These are phyloP conservation scores for Skeletonema costatum DNA, from an alignment of 108 stramenopile species.

Conservation along the genomic window DNA sequence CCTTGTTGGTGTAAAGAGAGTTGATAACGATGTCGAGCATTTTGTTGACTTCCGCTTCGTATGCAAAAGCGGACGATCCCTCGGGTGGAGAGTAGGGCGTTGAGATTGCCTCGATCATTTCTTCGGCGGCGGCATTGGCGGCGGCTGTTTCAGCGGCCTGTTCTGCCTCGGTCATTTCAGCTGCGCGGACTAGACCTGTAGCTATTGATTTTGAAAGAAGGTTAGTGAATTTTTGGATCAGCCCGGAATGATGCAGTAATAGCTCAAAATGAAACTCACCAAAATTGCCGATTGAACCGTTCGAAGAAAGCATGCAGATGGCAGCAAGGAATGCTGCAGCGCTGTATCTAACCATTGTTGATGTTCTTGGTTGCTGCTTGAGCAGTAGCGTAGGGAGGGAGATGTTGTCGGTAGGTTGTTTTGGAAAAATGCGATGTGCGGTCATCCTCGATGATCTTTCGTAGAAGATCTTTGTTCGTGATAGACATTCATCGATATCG, in stretches of 20 bases:
- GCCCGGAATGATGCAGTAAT: not conserved
- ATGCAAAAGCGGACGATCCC: constrained; percentile 61
- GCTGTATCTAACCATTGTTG: constrained; percentile 1
- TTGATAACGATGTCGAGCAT: constrained; percentile 99
- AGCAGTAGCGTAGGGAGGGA: not conserved
- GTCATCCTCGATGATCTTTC: no score
- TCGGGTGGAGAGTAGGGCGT: constrained; percentile 41
- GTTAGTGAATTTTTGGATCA: not conserved
- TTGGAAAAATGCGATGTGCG: not conserved
- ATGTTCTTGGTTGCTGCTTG: not conserved
- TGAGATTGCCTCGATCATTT: constrained; percentile 12
- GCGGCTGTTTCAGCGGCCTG: constrained; percentile 42
- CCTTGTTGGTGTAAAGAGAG: constrained; percentile 99
- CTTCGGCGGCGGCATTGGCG: constrained; percentile 33
- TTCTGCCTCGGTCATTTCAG: constrained; percentile 41
- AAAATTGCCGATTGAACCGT: not conserved
- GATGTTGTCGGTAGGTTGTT: not conserved
- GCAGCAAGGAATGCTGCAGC: not conserved
- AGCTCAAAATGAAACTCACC: not conserved
- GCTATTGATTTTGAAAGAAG: not conserved
- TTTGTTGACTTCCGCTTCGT: constrained; percentile 98
- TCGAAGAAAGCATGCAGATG: not conserved
- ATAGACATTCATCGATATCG: no score
- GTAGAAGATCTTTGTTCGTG: no score
- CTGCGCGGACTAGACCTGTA: constrained; percentile 12